Conservation (phyloP, 23 red algal genomes). For the Gracilaria domingensis region DNA sequence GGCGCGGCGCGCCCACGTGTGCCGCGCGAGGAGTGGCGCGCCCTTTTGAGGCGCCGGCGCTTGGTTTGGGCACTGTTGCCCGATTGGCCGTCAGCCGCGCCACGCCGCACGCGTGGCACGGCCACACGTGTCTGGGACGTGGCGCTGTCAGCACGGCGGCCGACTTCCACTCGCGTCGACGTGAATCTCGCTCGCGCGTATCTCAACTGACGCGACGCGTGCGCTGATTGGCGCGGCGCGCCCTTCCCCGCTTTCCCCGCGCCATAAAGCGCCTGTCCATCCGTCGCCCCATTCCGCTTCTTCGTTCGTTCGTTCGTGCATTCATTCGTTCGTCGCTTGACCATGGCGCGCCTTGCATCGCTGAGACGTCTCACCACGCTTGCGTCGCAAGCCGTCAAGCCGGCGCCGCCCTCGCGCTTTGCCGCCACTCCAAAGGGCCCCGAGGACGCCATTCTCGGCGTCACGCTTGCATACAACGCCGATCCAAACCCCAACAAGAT, state of each 20-base stretch:
- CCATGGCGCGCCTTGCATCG: constrained; percentile 3
- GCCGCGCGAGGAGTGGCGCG: too few species aligned
- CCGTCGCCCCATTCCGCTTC: too few species aligned
- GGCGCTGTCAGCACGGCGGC: too few species aligned
- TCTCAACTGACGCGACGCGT: not conserved
- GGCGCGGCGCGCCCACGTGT: not conserved
- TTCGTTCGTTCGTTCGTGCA: too few species aligned
- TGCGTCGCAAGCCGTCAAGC: constrained; percentile 15
- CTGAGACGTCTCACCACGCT: constrained; percentile 30
- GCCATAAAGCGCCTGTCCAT: too few species aligned
- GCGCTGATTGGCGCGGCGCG: not conserved
- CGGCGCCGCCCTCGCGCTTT: constrained; percentile 61
- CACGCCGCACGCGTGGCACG: not conserved
- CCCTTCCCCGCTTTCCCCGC: too few species aligned
- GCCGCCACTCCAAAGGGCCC: constrained; percentile 65
- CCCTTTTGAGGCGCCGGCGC: too few species aligned
- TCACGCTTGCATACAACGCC: constrained; percentile 80
- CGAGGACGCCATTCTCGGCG: constrained; percentile 90
- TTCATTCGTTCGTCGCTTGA: too few species aligned
- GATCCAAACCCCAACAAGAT: constrained; percentile 83
- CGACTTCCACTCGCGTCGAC: too few species aligned
- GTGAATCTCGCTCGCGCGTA: not conserved
- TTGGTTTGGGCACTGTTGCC: not conserved
- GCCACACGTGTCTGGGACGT: not conserved
- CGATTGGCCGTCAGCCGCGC: not conserved